phyloP scores from a whole-genome alignment of 257 asterid genomes.

The Ajuga chamaepitys region DNA sequence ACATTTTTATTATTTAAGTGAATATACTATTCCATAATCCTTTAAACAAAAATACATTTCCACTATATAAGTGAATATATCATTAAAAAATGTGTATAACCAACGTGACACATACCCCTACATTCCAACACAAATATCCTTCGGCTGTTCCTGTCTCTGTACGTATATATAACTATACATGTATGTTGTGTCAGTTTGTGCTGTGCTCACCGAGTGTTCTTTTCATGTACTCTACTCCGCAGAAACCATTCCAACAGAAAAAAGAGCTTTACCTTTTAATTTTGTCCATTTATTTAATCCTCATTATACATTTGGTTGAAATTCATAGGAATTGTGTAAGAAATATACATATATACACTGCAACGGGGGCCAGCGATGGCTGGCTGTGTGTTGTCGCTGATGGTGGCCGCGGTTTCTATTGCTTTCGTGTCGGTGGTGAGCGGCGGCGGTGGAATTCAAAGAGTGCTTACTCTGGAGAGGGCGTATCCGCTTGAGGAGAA shows the following conservation, averaged over 20 bases:
- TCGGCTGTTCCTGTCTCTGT: neutral
- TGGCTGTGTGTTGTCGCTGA: conserved; percentile 23
- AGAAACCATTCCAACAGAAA: neutral
- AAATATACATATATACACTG: neutral
- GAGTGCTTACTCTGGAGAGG: conserved; percentile 58
- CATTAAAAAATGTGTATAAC: no score
- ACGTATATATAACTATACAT: neutral
- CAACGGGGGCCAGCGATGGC: conserved; percentile 39
- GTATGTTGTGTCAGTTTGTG: neutral
- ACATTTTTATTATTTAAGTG: no score
- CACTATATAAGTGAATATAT: no score
- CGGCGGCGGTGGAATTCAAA: conserved; percentile 28
- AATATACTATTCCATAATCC: no score
- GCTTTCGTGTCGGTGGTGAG: conserved; percentile 16
- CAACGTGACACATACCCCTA: no score
- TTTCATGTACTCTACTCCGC: neutral
- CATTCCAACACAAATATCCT: no score
- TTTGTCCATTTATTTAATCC: neutral
- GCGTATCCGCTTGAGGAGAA: conserved; percentile 44
- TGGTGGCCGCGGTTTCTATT: conserved; percentile 17
- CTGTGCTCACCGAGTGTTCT: neutral
- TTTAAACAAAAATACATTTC: no score
- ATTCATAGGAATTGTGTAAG: neutral
- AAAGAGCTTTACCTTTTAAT: neutral
- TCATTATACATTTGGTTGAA: neutral